Evolutionary conservation across 2,329 filamentous ascomycete species (phyloP).

Genomic region (Magnaporthiopsis rhizophila): DNA sequence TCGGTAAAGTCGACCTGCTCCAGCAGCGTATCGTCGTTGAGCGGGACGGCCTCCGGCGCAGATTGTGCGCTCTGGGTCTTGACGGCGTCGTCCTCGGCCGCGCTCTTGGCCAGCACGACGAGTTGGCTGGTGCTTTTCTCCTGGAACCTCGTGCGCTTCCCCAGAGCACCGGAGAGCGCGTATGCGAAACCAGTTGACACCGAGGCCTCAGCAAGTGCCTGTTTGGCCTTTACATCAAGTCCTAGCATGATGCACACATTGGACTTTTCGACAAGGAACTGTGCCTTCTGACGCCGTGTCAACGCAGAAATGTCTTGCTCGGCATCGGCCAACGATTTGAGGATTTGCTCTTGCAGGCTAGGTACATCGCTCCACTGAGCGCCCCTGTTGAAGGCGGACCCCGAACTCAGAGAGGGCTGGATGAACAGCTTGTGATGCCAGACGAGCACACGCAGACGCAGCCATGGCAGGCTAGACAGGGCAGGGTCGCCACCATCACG

Average conservation of each 20-base stretch:
- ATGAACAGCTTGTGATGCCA: slow-evolving; percentile 56
- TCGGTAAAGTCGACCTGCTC: slow-evolving; percentile 74
- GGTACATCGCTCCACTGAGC: slow-evolving; percentile 53
- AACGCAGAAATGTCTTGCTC: slow-evolving; percentile 25
- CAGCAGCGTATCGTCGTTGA: slow-evolving; percentile 90
- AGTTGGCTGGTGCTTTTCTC: slow-evolving; percentile 77
- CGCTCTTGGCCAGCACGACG: slow-evolving; percentile 80
- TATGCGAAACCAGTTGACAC: slow-evolving; percentile 66
- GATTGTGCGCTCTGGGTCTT: slow-evolving; percentile 15
- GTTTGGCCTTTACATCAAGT: slow-evolving; percentile 64
- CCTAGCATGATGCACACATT: slow-evolving; percentile 80
- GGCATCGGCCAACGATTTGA: slow-evolving; percentile 33
- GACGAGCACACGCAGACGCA: slow-evolving; percentile 63
- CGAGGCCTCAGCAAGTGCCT: slow-evolving; percentile 62
- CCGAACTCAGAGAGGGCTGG: slow-evolving; percentile 45
- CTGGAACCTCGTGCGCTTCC: slow-evolving; percentile 77
- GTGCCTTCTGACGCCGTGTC: slow-evolving; percentile 38
- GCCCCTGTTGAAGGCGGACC: slow-evolving; percentile 46
- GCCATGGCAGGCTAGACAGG: slow-evolving; percentile 41
- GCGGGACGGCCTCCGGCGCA: slow-evolving; percentile 60
- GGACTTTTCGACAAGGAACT: slow-evolving; percentile 74
- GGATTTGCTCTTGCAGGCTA: slow-evolving; percentile 42
- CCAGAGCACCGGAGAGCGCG: slow-evolving; percentile 75
- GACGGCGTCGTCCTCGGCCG: slow-evolving; percentile 19
- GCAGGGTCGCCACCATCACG: slow-evolving; percentile 1